phyloP scores from a whole-genome alignment of 495 filamentous ascomycete species.

The Chaetomidium leptoderma region DNA sequence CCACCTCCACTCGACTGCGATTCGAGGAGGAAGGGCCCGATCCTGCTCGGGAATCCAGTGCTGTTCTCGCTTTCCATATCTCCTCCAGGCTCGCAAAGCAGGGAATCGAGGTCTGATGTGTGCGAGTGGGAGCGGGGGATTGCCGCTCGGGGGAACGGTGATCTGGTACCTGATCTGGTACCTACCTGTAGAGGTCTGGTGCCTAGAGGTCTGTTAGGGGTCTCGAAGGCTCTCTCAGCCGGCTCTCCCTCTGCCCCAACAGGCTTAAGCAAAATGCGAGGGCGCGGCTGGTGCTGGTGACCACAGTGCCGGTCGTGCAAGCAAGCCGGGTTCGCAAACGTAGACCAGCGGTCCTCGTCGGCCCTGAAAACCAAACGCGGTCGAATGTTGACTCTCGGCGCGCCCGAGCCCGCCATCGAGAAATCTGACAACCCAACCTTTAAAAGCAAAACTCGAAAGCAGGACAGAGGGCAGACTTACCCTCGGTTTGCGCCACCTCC shows the following conservation, averaged over 20 bases:
- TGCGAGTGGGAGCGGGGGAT: too few relatives aligned
- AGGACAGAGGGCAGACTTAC: neutral
- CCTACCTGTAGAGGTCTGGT: too few relatives aligned
- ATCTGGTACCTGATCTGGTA: neutral
- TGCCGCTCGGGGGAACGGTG: neutral
- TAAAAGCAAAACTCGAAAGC: neutral
- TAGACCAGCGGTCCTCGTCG: neutral
- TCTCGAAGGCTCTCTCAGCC: neutral
- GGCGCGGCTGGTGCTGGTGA: neutral
- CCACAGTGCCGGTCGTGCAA: neutral
- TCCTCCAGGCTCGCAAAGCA: neutral
- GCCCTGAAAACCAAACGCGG: neutral
- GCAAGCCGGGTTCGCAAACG: neutral
- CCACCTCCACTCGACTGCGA: neutral
- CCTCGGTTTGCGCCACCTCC: neutral
- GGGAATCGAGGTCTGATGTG: neutral
- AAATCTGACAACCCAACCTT: neutral
- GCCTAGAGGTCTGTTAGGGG: neutral
- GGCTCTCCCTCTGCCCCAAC: neutral
- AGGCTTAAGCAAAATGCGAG: neutral
- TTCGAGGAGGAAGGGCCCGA: slow-evolving; percentile 14
- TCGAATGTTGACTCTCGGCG: neutral
- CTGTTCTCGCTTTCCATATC: neutral
- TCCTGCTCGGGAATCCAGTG: neutral
- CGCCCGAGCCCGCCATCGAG: neutral